Conservation (phyloP, 2,329 filamentous ascomycete species). For the Graphiopsis chlorocephala region DNA sequence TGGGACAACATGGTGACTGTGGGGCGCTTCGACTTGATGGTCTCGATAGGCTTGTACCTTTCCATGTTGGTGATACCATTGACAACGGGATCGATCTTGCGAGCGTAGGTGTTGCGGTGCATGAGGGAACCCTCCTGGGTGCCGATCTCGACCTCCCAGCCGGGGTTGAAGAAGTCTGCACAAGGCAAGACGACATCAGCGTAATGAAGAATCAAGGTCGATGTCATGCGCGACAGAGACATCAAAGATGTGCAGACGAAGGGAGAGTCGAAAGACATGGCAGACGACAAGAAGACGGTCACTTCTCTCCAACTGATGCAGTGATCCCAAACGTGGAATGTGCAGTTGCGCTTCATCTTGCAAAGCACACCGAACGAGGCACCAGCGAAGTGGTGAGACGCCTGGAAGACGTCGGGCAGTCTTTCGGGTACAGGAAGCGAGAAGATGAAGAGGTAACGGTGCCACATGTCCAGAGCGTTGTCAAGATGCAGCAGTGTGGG, state of each 20-base stretch:
- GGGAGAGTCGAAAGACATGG: conserved; percentile 20
- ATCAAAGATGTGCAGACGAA: conserved; percentile 26
- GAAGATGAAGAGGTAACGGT: conserved; percentile 53
- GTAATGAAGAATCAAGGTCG: conserved; percentile 35
- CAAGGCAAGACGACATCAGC: conserved; percentile 57
- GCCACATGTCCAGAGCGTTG: conserved; percentile 47
- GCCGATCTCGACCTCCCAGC: conserved; percentile 59
- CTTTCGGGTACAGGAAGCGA: conserved; percentile 56
- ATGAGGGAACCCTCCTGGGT: conserved; percentile 52
- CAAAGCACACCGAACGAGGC: conserved; percentile 61
- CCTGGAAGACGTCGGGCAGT: conserved; percentile 60
- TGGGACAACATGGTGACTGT: conserved; percentile 62
- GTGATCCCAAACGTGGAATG: conserved; percentile 63
- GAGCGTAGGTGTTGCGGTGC: conserved; percentile 51
- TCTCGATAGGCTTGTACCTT: conserved; percentile 54
- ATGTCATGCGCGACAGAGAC: conserved; percentile 24
- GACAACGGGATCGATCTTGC: conserved; percentile 59
- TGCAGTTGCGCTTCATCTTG: conserved; percentile 59
- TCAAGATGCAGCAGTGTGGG: conserved; percentile 48
- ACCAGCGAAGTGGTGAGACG: conserved; percentile 61
- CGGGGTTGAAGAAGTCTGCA: conserved; percentile 58
- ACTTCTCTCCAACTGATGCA: conserved; percentile 61
- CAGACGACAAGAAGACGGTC: conserved; percentile 39
- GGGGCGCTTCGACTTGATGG: conserved; percentile 50
- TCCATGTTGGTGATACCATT: conserved; percentile 61